Conservation (phyloP, 352 stramenopile species). For the Globisporangium camurandrum region DNA sequence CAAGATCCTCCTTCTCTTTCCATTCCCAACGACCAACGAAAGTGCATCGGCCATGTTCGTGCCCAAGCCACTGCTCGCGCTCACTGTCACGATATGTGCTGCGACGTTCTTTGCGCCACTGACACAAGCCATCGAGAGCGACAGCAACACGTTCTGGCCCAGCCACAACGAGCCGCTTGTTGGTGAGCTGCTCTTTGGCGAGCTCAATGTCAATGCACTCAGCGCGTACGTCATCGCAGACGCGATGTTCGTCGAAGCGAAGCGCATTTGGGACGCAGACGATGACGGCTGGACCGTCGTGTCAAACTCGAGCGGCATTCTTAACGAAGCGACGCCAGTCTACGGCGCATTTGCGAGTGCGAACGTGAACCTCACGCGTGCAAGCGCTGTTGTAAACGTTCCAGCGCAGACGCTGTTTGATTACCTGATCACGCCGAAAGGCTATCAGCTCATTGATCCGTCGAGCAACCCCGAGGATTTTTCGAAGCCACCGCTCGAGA, state of each 20-base stretch:
- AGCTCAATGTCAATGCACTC: constrained; percentile 14
- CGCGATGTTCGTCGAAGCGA: constrained; percentile 18
- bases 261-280: constrained; percentile 19
- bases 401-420: constrained; percentile 26
- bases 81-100: constrained; percentile 11
- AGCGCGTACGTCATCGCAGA: constrained; percentile 17
- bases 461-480: constrained; percentile 23
- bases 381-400: constrained; percentile 13
- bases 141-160: constrained; percentile 3
- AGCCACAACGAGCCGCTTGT: background rate
- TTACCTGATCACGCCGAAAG: constrained; percentile 22
- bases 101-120: no score
- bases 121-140: background rate
- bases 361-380: constrained; percentile 20
- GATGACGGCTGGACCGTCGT: constrained; percentile 20
- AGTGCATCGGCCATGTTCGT: constrained; percentile 23
- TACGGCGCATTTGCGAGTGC: constrained; percentile 18
- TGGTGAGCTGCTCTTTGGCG: constrained; percentile 17
- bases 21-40: no score
- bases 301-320: constrained; percentile 20
- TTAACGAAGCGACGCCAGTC: constrained; percentile 26
- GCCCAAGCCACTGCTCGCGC: constrained; percentile 13
- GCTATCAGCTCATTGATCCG: constrained; percentile 28
- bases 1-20: no score
- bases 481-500: constrained; percentile 19